Conservation (phyloP, 371 early-diverging fungal species). For the Haplosporangium sp. region DNA sequence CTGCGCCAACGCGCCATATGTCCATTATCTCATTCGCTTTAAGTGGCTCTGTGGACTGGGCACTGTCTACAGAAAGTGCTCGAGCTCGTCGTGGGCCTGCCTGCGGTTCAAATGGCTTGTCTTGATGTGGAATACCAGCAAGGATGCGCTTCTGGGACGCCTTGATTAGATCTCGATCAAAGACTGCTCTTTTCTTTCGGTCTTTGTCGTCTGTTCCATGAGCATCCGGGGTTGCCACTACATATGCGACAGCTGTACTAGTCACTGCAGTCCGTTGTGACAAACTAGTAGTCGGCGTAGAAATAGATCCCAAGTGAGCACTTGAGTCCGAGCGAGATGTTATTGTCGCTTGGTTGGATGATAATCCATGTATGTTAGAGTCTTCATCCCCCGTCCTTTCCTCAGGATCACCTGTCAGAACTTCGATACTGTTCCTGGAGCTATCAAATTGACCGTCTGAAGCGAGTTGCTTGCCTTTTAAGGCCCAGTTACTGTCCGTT, state of each 20-base stretch:
- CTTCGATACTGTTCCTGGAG: conserved; percentile 15
- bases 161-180: conserved; percentile 42
- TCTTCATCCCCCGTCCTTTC: background rate
- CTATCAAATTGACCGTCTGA: background rate
- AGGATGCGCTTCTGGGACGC: conserved; percentile 54
- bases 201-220: conserved; percentile 14
- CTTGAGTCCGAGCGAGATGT: background rate
- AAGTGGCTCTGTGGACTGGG: conserved; percentile 37
- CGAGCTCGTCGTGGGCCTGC: conserved; percentile 27
- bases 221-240: conserved; percentile 41
- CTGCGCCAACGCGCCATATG: conserved; percentile 49
- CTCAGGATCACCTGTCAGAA: conserved; percentile 1
- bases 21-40: conserved; percentile 44
- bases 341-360: background rate
- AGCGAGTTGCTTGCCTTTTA: conserved; percentile 27
- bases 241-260: conserved; percentile 51
- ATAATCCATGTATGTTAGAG: background rate
- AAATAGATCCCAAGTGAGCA: background rate
- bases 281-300: conserved; percentile 21
- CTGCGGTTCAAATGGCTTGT: conserved; percentile 28
- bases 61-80: conserved; percentile 49
- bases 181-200: conserved; percentile 28
- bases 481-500: background rate
- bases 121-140: conserved; percentile 22
- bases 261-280: conserved; percentile 31